Percentiles rank a stretch among this genome's conserved stretches.
These are phyloP conservation scores for Lentinula guzmanii DNA, from an alignment of 768 basidiomycete genomes.

Conservation along the genomic window DNA sequence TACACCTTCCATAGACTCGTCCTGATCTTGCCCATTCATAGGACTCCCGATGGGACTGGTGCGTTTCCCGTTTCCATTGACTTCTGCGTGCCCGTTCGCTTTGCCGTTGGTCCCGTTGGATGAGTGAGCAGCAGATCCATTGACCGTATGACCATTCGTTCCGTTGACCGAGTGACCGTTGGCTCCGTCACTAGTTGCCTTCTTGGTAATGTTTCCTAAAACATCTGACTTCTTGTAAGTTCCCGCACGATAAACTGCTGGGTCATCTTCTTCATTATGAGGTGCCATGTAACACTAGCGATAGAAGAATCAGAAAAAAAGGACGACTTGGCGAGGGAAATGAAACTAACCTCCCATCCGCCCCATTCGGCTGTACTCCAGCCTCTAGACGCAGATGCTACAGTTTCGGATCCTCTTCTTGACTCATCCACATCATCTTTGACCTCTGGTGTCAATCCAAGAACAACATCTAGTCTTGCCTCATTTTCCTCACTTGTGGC, in stretches of 20 bases:
- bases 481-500: slow-evolving; percentile 83
- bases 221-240: slow-evolving; percentile 31
- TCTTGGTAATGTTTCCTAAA: slow-evolving; percentile 10
- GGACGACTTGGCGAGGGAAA: slow-evolving; percentile 3
- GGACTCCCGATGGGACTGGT: slow-evolving; percentile 8
- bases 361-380: slow-evolving; percentile 81
- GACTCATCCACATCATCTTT: slow-evolving; percentile 18
- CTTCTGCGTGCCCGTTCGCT: not conserved
- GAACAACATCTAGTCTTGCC: slow-evolving; percentile 76
- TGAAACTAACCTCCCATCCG: slow-evolving; percentile 78
- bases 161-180: not conserved
- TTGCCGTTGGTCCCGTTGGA: slow-evolving; percentile 13
- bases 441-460: slow-evolving; percentile 76
- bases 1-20: slow-evolving; percentile 22
- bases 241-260: slow-evolving; percentile 82
- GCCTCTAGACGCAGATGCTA: slow-evolving; percentile 26
- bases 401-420: slow-evolving; percentile 16
- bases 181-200: slow-evolving; percentile 7
- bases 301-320: not conserved
- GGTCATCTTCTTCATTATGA: slow-evolving; percentile 92
- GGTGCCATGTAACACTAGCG: slow-evolving; percentile 88
- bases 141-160: not conserved
- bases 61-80: slow-evolving; percentile 4
- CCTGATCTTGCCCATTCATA: slow-evolving; percentile 10
- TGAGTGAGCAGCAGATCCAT: not conserved